Conservation (phyloP, 1,139 yeast genomes). For the Scheffersomyces illinoinensis region DNA sequence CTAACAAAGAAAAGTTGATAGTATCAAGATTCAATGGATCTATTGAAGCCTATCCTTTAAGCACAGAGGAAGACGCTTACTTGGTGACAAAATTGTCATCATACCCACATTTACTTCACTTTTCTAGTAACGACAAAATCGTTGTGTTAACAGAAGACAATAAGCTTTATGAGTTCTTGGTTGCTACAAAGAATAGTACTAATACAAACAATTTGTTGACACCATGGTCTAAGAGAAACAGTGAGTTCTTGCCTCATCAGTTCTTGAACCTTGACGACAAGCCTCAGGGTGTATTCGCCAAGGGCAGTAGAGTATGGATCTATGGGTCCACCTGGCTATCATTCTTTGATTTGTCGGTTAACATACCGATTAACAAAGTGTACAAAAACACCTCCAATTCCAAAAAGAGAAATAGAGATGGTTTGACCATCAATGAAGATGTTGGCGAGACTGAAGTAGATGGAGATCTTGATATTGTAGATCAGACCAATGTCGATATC, state of each 20-base stretch:
- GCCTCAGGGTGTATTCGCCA: constrained; percentile 69
- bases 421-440: constrained; percentile 47
- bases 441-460: constrained; percentile 26
- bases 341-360: constrained; percentile 65
- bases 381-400: constrained; percentile 24
- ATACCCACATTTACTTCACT: constrained; percentile 62
- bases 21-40: constrained; percentile 66
- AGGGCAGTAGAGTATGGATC: constrained; percentile 59
- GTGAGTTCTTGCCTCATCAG: constrained; percentile 71
- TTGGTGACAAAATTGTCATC: constrained; percentile 54
- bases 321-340: constrained; percentile 89
- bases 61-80: constrained; percentile 13
- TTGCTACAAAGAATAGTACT: constrained; percentile 12
- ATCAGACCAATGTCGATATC: constrained; percentile 31
- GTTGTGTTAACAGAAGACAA: constrained; percentile 74
- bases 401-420: constrained; percentile 67
- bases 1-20: constrained; percentile 47
- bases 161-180: constrained; percentile 64
- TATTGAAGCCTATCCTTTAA: constrained; percentile 51
- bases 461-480: constrained; percentile 17
- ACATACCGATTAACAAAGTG: constrained; percentile 48
- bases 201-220: constrained; percentile 47
- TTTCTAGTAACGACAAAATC: constrained; percentile 54
- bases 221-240: constrained; percentile 77
- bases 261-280: constrained; percentile 62